Evolutionary conservation across 345 rosid genomes (phyloP).

Genomic region (Populus ilicifolia): DNA sequence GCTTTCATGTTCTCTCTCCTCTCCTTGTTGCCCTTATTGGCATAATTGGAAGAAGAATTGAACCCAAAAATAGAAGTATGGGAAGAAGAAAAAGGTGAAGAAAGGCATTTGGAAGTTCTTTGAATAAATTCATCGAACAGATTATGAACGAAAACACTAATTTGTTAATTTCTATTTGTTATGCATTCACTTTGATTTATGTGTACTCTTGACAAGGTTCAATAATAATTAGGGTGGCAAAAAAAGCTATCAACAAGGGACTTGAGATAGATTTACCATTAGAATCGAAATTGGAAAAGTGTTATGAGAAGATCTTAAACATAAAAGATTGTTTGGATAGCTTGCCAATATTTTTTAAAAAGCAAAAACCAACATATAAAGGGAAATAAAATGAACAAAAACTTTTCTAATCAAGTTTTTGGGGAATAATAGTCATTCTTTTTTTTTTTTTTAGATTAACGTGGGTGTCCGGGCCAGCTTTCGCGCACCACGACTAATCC

Average conservation of each 20-base stretch:
- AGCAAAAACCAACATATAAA: slow-evolving; percentile 62
- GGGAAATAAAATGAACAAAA: slow-evolving; percentile 36
- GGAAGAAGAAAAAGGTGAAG: too few relatives aligned
- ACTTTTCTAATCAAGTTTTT: neutral
- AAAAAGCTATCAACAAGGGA: slow-evolving; percentile 70
- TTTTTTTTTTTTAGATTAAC: too few relatives aligned
- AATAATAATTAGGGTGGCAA: slow-evolving; percentile 71
- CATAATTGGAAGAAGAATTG: too few relatives aligned
- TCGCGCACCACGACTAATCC: too few relatives aligned
- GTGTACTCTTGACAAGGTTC: slow-evolving; percentile 50
- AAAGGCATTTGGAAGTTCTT: too few relatives aligned
- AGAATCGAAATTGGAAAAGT: slow-evolving; percentile 57
- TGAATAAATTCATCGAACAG: too few relatives aligned
- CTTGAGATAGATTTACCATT: slow-evolving; percentile 48
- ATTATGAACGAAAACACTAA: neutral
- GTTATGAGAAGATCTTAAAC: slow-evolving; percentile 53
- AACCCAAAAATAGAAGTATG: too few relatives aligned
- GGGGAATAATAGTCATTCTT: neutral
- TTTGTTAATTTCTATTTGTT: neutral
- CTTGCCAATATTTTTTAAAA: slow-evolving; percentile 82
- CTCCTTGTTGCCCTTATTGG: too few relatives aligned
- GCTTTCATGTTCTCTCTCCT: too few relatives aligned
- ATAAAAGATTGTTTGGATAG: slow-evolving; percentile 84
- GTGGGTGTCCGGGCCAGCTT: too few relatives aligned
- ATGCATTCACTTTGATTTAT: neutral